Conservation (phyloP, 768 basidiomycete species). For the Nidularia pulvinata region DNA sequence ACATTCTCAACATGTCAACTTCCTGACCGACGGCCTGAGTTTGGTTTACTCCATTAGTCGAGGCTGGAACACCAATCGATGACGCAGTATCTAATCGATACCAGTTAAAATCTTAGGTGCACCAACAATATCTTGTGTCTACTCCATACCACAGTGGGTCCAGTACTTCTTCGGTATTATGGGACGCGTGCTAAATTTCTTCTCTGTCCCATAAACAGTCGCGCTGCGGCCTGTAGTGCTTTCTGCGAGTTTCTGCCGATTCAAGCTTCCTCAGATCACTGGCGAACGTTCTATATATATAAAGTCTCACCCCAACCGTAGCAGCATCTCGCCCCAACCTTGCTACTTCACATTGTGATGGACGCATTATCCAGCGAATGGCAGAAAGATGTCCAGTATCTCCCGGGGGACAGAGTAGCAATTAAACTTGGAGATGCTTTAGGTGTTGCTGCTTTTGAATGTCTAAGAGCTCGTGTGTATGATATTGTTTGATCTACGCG, state of each 20-base stretch:
- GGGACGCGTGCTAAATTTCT: neutral
- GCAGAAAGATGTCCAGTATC: slow-evolving; percentile 17
- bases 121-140: neutral
- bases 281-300: neutral
- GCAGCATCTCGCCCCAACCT: neutral
- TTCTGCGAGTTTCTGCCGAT: too few species aligned
- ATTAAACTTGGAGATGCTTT: slow-evolving; percentile 24
- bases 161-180: neutral
- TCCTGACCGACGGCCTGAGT: neutral
- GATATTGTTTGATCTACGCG: neutral
- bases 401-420: slow-evolving; percentile 24
- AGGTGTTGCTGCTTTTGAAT: slow-evolving; percentile 30
- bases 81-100: neutral
- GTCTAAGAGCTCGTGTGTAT: slow-evolving; percentile 20
- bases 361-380: slow-evolving; percentile 29
- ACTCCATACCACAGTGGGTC: neutral
- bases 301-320: neutral
- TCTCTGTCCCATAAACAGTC: neutral
- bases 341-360: neutral
- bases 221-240: neutral
- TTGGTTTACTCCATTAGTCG: neutral
- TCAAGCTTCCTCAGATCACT: neutral
- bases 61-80: neutral
- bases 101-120: neutral
- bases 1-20: neutral